phyloP scores from a whole-genome alignment of 768 basidiomycete species.

The Trichaptum fuscoviolaceum region DNA sequence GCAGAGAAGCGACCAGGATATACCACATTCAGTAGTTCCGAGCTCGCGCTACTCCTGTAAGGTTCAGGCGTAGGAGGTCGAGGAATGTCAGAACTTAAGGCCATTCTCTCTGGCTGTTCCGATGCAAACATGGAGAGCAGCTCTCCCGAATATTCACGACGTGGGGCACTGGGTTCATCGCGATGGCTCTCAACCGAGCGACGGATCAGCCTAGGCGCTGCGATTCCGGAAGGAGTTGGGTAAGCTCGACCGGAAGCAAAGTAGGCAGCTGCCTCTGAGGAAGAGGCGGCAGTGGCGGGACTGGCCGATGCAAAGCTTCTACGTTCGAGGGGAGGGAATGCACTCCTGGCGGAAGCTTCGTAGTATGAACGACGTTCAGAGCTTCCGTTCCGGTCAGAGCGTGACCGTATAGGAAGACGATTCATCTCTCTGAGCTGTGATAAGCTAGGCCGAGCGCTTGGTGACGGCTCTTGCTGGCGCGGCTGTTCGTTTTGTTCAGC shows the following conservation, averaged over 20 bases:
- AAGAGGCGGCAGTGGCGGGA: neutral
- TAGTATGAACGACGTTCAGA: neutral
- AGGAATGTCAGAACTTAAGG: neutral
- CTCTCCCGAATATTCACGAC: neutral
- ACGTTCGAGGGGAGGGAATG: no score
- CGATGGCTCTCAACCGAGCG: neutral
- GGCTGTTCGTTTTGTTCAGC: neutral
- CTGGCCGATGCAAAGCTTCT: neutral
- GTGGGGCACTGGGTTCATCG: neutral
- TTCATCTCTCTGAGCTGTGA: neutral
- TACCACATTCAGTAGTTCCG: neutral
- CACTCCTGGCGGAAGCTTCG: neutral
- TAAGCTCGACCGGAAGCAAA: neutral
- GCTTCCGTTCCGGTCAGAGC: neutral
- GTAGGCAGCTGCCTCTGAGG: neutral
- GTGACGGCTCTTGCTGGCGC: neutral
- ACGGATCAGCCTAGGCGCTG: neutral
- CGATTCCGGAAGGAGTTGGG: neutral
- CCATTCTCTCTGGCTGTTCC: neutral
- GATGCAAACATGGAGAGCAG: neutral
- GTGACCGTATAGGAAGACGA: neutral
- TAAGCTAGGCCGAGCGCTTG: neutral
- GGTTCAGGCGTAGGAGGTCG: neutral
- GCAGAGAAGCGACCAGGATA: neutral
- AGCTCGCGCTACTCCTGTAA: neutral